These are phyloP conservation scores for Fusarium sp. DNA, from an alignment of 2,329 filamentous ascomycete genomes.

Conservation along the genomic window DNA sequence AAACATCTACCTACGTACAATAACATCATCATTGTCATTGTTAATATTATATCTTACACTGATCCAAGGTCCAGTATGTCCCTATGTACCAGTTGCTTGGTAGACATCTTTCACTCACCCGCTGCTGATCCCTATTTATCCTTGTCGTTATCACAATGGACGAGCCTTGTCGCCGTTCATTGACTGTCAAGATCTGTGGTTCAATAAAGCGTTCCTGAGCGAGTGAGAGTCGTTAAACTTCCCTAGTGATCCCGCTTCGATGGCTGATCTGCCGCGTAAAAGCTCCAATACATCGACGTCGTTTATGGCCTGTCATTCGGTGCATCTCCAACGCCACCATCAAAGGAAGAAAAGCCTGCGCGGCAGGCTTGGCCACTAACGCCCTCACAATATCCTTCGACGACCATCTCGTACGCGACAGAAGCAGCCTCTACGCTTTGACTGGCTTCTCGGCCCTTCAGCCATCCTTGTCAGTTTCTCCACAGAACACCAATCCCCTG, in stretches of 20 bases:
- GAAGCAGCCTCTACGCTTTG: conserved; percentile 37
- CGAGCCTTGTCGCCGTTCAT: conserved; percentile 5
- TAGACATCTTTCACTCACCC: not conserved
- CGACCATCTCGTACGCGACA: conserved; percentile 34
- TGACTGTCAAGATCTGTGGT: conserved; percentile 12
- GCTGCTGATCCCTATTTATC: not conserved
- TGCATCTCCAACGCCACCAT: conserved; percentile 15
- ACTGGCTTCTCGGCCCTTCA: conserved; percentile 52
- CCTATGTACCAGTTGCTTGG: not conserved
- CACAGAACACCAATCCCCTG: conserved; percentile 39
- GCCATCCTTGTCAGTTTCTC: conserved; percentile 33
- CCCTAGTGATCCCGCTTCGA: conserved; percentile 13
- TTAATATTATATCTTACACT: not conserved
- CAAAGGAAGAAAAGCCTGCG: conserved; percentile 25
- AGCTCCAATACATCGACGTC: conserved; percentile 27
- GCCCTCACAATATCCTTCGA: conserved; percentile 13
- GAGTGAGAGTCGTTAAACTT: conserved; percentile 10
- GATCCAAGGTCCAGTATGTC: not conserved
- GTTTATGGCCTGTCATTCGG: conserved; percentile 32
- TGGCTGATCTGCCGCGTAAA: conserved; percentile 13
- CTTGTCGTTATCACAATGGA: conserved; percentile 19
- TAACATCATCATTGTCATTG: conserved; percentile 7
- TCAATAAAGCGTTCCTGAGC: conserved; percentile 3
- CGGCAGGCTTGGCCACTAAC: conserved; percentile 37
- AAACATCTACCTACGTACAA: not conserved